These are phyloP conservation scores for Isabelozyma gotoi DNA, from an alignment of 805 yeast genomes.

Conservation along the genomic window DNA sequence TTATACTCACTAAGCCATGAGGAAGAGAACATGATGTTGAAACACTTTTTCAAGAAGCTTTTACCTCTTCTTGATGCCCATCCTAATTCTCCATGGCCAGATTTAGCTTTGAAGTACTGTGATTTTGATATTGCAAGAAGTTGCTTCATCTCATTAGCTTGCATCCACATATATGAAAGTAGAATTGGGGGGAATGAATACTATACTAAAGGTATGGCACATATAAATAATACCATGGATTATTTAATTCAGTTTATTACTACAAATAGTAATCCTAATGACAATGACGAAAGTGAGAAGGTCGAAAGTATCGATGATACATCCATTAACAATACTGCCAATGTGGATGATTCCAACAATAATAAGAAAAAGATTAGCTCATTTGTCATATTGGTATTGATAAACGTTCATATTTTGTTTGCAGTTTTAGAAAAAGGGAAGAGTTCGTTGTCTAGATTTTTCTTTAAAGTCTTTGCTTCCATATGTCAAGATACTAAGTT, in stretches of 20 bases:
- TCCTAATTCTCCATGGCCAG: constrained; percentile 64
- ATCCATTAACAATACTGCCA: background rate
- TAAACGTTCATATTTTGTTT: constrained; percentile 55
- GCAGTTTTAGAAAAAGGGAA: constrained; percentile 56
- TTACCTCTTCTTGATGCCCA: constrained; percentile 57
- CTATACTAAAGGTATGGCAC: constrained; percentile 52
- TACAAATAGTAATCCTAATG: constrained; percentile 1
- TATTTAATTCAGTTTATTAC: constrained; percentile 46
- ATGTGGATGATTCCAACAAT: background rate
- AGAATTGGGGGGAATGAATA: constrained; percentile 49
- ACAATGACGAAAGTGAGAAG: constrained; percentile 5
- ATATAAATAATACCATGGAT: constrained; percentile 57
- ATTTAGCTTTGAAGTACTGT: constrained; percentile 54
- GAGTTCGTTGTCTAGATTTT: constrained; percentile 49
- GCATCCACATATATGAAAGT: constrained; percentile 57
- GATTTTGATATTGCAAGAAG: constrained; percentile 58
- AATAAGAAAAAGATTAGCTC: constrained; percentile 20
- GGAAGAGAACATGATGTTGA: constrained; percentile 55
- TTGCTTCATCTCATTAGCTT: constrained; percentile 55
- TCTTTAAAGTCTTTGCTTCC: constrained; percentile 49
- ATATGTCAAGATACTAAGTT: constrained; percentile 45
- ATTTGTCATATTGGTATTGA: constrained; percentile 47
- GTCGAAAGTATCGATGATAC: background rate
- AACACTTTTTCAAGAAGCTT: constrained; percentile 54
- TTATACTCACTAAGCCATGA: constrained; percentile 29